Evolutionary conservation across 73 alveolate species (phyloP).

Genomic region (Tetrahymena malaccensis): DNA sequence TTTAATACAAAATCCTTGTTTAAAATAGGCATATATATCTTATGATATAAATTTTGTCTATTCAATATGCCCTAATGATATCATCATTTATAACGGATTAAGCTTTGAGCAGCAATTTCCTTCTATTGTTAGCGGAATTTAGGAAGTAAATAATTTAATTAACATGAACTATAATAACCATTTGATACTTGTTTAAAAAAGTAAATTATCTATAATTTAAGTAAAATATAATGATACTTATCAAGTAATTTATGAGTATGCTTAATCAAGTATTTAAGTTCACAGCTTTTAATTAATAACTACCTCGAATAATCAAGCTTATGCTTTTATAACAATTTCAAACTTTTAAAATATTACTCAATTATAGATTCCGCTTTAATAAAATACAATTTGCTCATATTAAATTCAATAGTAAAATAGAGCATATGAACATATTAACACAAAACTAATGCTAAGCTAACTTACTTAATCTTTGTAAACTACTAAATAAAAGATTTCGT

Average conservation of each 20-base stretch:
- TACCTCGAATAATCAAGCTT: background rate
- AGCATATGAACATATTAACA: background rate
- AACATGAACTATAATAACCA: background rate
- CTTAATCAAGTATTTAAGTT: no score
- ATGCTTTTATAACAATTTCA: background rate
- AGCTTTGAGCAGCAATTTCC: background rate
- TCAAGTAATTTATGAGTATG: background rate
- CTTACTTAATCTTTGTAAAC: background rate
- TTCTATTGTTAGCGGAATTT: background rate
- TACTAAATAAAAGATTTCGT: background rate
- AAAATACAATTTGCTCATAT: background rate
- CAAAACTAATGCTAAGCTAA: background rate
- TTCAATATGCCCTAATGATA: background rate
- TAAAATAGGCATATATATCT: background rate
- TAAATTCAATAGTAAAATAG: background rate
- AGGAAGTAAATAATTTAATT: background rate
- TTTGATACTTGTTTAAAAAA: background rate
- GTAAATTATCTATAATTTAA: background rate
- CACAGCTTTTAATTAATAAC: background rate
- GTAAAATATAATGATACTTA: background rate
- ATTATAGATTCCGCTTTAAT: background rate
- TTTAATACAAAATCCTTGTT: background rate
- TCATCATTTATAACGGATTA: background rate
- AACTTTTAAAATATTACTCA: background rate
- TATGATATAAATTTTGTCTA: background rate